Evolutionary conservation across 106 monocot genomes (phyloP).

Genomic region (Phalaenopsis equestris): DNA sequence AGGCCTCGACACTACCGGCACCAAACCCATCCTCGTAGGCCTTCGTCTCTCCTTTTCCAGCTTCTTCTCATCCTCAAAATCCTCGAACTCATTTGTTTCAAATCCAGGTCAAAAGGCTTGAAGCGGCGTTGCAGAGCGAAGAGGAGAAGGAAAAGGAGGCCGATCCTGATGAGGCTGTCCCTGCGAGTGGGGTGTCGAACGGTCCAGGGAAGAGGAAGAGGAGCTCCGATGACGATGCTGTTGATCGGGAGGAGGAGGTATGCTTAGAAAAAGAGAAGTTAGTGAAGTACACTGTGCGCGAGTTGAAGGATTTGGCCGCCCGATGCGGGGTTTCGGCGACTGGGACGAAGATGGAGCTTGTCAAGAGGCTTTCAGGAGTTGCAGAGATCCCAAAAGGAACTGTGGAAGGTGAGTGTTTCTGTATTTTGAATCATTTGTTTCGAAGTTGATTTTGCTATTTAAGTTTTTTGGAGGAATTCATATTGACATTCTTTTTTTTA

Average conservation of each 20-base stretch:
- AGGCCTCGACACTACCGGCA: conserved; percentile 46
- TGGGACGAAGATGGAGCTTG: conserved; percentile 47
- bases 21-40: conserved; percentile 41
- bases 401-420: conserved; percentile 1
- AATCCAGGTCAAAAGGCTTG: conserved; percentile 45
- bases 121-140: conserved; percentile 36
- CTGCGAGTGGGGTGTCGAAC: background rate
- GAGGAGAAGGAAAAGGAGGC: conserved; percentile 20
- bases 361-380: conserved; percentile 36
- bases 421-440: background rate
- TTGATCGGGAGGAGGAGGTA: background rate
- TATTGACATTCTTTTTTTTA: background rate
- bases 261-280: conserved; percentile 24
- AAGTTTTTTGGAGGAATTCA: background rate
- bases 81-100: background rate
- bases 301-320: conserved; percentile 29
- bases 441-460: background rate
- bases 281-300: conserved; percentile 29
- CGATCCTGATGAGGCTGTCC: background rate
- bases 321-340: conserved; percentile 26
- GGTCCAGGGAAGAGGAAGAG: conserved; percentile 27
- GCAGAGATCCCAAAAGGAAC: conserved; percentile 11
- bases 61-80: background rate
- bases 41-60: conserved; percentile 8
- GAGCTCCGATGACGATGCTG: background rate